Percentiles rank a stretch among this genome's conserved stretches.
phyloP scores from a whole-genome alignment of 2,329 filamentous ascomycete genomes.

The Exophiala sp. region DNA sequence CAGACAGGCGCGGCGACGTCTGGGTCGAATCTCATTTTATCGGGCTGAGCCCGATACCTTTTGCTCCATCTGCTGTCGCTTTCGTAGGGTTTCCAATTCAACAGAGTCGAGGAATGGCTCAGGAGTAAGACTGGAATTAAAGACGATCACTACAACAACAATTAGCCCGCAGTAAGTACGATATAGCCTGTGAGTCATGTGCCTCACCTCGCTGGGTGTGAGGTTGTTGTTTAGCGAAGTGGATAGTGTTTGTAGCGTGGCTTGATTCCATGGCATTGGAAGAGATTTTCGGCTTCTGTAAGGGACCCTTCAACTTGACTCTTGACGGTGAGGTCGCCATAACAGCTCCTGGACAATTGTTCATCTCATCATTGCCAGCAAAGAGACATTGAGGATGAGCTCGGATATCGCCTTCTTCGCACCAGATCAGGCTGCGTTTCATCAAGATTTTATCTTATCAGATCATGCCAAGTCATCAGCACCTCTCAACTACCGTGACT shows the following conservation, averaged over 20 bases:
- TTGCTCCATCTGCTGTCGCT: constrained; percentile 18
- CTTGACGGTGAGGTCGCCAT: constrained; percentile 15
- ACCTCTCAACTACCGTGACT: background rate
- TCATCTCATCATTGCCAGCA: background rate
- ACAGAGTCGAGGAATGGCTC: constrained; percentile 39
- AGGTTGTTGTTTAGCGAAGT: constrained; percentile 16
- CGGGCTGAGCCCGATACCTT: background rate
- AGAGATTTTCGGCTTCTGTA: constrained; percentile 16
- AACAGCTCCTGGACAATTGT: background rate
- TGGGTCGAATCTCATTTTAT: background rate
- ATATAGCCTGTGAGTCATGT: constrained; percentile 4
- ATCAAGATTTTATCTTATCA: constrained; percentile 19
- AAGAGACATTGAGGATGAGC: background rate
- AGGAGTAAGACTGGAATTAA: constrained; percentile 33
- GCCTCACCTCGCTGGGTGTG: constrained; percentile 24
- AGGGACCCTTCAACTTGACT: constrained; percentile 17
- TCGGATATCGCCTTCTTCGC: background rate
- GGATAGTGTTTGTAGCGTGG: constrained; percentile 12
- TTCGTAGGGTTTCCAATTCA: constrained; percentile 32
- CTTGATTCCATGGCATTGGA: constrained; percentile 8
- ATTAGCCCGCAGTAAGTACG: constrained; percentile 2
- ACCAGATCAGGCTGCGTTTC: background rate
- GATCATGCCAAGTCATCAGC: constrained; percentile 13
- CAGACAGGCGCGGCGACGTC: background rate
- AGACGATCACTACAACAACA: constrained; percentile 29